phyloP scores from a whole-genome alignment of 108 stramenopile species.

The Nitzschia sp. region DNA sequence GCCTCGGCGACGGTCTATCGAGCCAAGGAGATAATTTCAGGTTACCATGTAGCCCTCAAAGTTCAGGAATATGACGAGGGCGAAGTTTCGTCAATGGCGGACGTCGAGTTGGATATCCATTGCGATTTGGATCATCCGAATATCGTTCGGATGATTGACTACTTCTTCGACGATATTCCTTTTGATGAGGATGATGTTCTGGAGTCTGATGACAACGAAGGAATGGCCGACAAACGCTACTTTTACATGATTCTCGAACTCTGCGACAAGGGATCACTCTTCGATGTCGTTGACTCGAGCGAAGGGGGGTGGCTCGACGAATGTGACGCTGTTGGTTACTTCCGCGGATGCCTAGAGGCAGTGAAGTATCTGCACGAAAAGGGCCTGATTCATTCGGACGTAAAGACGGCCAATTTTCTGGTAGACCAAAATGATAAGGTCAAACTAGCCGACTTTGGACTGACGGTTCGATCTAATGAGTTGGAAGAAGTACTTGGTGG shows the following conservation, averaged over 20 bases:
- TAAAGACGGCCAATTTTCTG: conserved; percentile 24
- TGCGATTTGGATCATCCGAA: conserved; percentile 16
- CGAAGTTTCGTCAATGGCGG: not conserved
- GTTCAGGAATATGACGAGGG: conserved; percentile 22
- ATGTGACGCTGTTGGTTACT: not conserved
- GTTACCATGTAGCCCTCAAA: conserved; percentile 21
- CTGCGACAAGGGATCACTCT: conserved; percentile 20
- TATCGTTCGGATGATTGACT: conserved; percentile 27
- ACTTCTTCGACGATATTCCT: conserved; percentile 18
- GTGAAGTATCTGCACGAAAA: conserved; percentile 14
- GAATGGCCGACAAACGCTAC: not conserved
- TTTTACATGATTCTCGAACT: conserved; percentile 26
- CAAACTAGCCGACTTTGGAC: conserved; percentile 33
- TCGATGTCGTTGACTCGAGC: conserved; percentile 4
- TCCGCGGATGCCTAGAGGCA: conserved; percentile 4
- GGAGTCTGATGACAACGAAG: no score
- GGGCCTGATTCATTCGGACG: conserved; percentile 25
- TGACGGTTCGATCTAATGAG: conserved; percentile 21
- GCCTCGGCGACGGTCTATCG: conserved; percentile 20
- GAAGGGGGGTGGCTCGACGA: not conserved
- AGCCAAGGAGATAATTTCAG: conserved; percentile 14
- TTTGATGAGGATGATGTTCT: conserved; percentile 1
- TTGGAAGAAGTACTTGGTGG: conserved; percentile 33
- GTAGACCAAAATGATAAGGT: conserved; percentile 11
- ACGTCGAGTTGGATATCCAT: conserved; percentile 30